Evolutionary conservation across 2,329 filamentous ascomycete species (phyloP), one percentile per base, ranked within the genome.

Genomic region (Lecanicillium sp.): DNA sequence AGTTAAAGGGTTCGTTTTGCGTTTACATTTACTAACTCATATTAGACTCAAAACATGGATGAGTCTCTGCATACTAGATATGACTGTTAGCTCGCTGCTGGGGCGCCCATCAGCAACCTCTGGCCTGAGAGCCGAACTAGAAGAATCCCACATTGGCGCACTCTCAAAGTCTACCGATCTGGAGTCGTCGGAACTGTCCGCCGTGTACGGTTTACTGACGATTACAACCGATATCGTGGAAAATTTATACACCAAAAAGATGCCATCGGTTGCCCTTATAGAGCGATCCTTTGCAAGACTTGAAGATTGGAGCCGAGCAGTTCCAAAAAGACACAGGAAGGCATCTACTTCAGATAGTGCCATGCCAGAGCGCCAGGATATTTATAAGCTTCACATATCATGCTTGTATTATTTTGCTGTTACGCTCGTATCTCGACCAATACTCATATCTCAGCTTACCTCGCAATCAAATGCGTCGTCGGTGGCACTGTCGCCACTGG

Each of bases 331-430:
- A 6, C 57, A 56, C 59, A 14, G 52, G 38, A 50, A 48, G 4
- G 56, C 55, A 3, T 59, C 60, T 35, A 62, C 67, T 15, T 65
- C 15, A 9, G 11, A 26, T 10, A 27, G 29, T n/a, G n/a, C n/a
- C 26, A 21, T 8, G 7, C 41, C 41, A 4, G 37, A 44, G 21
- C 48, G 41, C 1, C 24, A 63, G 0, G 66, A 69, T 2, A 67
- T 78, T 21, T 72, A 70, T 0, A 77, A 70, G 20, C 65, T 78
- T 1, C 76, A 80, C 47, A 69, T 81, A 5, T 73, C 76, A 0
- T 80, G 77, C 49, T 62, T 74, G 0, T 81, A 81, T 54, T 79
- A 81, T 53, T 78, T 80, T 47, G 74, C 76, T 0, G 74, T 81
- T 1, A 80, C 78, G 17, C 58, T 81, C 1, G 73, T 76, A 3